These are phyloP conservation scores for Rugonectria rugulosa DNA, from an alignment of 2,329 filamentous ascomycete species.

Conservation along the genomic window DNA sequence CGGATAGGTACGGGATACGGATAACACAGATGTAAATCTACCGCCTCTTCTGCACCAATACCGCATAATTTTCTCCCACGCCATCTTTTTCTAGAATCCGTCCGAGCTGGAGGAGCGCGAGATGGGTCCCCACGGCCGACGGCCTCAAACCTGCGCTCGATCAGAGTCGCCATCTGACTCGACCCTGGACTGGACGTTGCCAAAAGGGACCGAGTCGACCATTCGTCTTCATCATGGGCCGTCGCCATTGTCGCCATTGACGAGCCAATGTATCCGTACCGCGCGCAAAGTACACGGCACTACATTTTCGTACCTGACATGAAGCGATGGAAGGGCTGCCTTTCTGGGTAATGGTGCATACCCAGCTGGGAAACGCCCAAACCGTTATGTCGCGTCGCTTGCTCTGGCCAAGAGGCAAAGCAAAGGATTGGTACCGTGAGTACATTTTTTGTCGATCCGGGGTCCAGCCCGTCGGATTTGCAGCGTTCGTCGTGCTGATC, in stretches of 20 bases:
- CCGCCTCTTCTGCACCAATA: conserved; percentile 14
- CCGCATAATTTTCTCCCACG: conserved; percentile 21
- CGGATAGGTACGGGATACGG: no score
- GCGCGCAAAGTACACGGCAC: conserved; percentile 8
- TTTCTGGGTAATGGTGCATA: background rate
- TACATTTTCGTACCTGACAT: background rate
- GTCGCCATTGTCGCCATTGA: no score
- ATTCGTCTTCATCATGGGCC: conserved; percentile 13
- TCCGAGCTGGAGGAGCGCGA: conserved; percentile 1
- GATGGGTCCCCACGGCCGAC: conserved; percentile 18
- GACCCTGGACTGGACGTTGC: conserved; percentile 24
- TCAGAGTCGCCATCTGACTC: conserved; percentile 35
- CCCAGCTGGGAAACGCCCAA: conserved; percentile 1
- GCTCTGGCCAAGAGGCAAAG: background rate
- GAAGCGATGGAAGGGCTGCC: background rate
- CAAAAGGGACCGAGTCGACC: conserved; percentile 34
- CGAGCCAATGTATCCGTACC: no score
- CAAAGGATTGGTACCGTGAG: conserved; percentile 7
- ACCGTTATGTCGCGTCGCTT: conserved; percentile 28
- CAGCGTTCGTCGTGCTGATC: conserved; percentile 15
- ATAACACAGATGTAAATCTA: conserved; percentile 31
- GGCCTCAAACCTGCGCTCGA: conserved; percentile 38
- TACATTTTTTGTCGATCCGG: conserved; percentile 24
- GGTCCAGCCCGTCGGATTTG: conserved; percentile 18
- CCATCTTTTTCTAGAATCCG: conserved; percentile 10